These are phyloP conservation scores for Kalmusia sp. DNA, from an alignment of 2,329 filamentous ascomycete species.

Conservation along the genomic window DNA sequence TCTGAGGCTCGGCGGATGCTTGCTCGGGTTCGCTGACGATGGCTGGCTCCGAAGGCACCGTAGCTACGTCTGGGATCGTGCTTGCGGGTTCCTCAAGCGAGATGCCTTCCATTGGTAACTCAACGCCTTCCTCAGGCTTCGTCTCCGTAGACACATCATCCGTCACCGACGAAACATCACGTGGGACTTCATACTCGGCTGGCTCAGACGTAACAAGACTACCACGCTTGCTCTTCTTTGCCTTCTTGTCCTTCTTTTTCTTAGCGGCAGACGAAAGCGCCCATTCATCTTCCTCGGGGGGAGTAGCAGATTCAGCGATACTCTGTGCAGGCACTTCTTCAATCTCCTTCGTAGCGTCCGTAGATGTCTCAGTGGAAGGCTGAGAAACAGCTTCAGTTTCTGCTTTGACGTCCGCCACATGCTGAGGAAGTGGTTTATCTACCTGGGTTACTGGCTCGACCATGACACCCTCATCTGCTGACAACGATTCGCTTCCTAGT, in stretches of 20 bases:
- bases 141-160: background rate
- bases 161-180: background rate
- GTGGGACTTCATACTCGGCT: slow-evolving; percentile 3
- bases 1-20: background rate
- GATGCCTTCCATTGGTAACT: background rate
- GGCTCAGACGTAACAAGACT: slow-evolving; percentile 17
- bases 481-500: background rate
- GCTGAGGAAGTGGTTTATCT: slow-evolving; percentile 6
- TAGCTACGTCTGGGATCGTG: background rate
- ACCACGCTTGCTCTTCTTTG: slow-evolving; percentile 29
- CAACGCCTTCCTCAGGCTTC: background rate
- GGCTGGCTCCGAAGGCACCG: background rate
- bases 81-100: background rate
- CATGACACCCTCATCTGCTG: background rate
- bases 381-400: background rate
- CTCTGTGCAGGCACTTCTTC: background rate
- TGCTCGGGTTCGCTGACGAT: background rate
- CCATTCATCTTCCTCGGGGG: slow-evolving; percentile 16
- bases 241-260: slow-evolving; percentile 28
- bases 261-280: background rate
- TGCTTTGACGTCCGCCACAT: slow-evolving; percentile 8
- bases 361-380: background rate
- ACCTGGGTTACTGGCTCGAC: slow-evolving; percentile 1
- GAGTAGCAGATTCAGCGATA: slow-evolving; percentile 3
- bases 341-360: background rate